These are phyloP conservation scores for Amaranthus tricolor DNA, from an alignment of 179 eudicot species.

Conservation along the genomic window DNA sequence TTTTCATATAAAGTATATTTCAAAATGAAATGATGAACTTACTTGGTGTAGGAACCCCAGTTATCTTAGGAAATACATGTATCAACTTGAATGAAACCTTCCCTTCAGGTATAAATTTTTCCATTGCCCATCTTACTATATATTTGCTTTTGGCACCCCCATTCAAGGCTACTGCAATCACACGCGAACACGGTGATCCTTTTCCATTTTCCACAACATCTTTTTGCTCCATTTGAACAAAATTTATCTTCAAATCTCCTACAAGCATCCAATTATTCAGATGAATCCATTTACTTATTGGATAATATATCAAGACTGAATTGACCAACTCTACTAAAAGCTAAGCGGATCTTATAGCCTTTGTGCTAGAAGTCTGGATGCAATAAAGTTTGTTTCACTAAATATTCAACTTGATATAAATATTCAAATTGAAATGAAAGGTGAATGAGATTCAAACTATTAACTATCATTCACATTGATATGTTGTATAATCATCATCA, in stretches of 20 bases:
- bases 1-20: not conserved
- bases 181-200: slow-evolving; percentile 24
- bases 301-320: too few relatives aligned
- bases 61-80: slow-evolving; percentile 70
- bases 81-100: slow-evolving; percentile 59
- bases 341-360: too few relatives aligned
- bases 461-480: too few relatives aligned
- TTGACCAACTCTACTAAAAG: too few relatives aligned
- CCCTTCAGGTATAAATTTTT: slow-evolving; percentile 56
- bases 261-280: not conserved
- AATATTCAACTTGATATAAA: too few relatives aligned
- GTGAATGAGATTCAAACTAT: too few relatives aligned
- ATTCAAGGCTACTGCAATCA: slow-evolving; percentile 60
- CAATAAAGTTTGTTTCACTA: too few relatives aligned
- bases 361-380: too few relatives aligned
- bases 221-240: slow-evolving; percentile 31
- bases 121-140: slow-evolving; percentile 69
- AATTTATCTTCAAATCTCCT: slow-evolving; percentile 4
- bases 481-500: too few relatives aligned
- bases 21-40: slow-evolving; percentile 28
- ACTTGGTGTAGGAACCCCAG: slow-evolving; percentile 81
- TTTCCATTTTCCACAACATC: slow-evolving; percentile 18
- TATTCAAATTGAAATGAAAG: too few relatives aligned
- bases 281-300: not conserved
- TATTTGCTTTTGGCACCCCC: slow-evolving; percentile 58